Evolutionary conservation across 192 early-diverging fungal genomes (phyloP).

Genomic region (Coemansia sp.): DNA sequence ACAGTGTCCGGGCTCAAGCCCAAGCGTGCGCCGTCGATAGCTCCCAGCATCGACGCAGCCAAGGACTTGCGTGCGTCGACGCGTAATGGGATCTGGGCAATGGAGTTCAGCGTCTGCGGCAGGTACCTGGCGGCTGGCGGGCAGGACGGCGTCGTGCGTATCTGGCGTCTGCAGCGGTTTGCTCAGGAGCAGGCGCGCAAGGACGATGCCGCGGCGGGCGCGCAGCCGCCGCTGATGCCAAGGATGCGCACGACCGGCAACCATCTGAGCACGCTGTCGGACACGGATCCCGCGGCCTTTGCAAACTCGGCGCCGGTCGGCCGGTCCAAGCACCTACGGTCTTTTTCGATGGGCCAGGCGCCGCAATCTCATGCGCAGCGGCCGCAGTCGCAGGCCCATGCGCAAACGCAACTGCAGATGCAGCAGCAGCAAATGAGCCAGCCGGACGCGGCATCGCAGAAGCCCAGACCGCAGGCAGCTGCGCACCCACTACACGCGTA

Average conservation of each 20-base stretch:
- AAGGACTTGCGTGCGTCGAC: not conserved
- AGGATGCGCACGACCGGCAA: constrained; percentile 12
- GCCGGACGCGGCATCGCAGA: not conserved
- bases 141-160: constrained; percentile 65
- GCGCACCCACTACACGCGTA: constrained; percentile 49
- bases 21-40: constrained; percentile 17
- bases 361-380: not conserved
- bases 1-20: constrained; percentile 16
- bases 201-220: constrained; percentile 13
- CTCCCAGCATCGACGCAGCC: constrained; percentile 21
- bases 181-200: constrained; percentile 39
- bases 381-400: not conserved
- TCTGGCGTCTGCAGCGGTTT: constrained; percentile 60
- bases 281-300: constrained; percentile 19
- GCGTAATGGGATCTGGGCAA: constrained; percentile 62
- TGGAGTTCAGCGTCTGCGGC: constrained; percentile 77
- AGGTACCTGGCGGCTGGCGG: constrained; percentile 76
- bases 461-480: not conserved
- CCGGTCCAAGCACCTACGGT: constrained; percentile 28
- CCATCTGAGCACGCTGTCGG: constrained; percentile 9
- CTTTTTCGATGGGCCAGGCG: constrained; percentile 27
- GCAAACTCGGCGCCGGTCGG: constrained; percentile 43
- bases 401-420: not conserved
- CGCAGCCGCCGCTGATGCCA: constrained; percentile 4
- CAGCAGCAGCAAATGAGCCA: not conserved